Conservation (phyloP, 2,329 filamentous ascomycete genomes). For the Fusarium annulatum region DNA sequence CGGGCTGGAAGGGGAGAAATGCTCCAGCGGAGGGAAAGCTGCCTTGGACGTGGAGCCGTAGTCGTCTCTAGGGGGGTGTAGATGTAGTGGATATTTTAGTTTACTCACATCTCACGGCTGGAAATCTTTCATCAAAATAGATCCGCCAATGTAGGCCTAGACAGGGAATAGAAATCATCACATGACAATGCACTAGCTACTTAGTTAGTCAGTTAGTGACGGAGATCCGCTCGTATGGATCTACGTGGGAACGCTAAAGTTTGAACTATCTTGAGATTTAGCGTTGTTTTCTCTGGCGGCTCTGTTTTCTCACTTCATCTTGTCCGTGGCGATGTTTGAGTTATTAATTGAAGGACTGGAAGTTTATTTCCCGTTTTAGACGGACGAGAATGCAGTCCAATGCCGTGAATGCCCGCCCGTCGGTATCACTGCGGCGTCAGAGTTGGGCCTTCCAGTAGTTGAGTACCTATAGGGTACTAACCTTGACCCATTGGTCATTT, state of each 20-base stretch:
- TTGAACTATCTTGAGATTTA: not conserved
- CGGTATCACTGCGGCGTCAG: not conserved
- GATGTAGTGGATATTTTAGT: not conserved
- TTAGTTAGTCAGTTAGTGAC: not conserved
- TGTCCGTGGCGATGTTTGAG: not conserved
- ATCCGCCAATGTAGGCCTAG: conserved; percentile 5
- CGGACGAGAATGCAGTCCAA: not conserved
- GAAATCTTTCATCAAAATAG: conserved; percentile 1
- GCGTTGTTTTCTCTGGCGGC: conserved; percentile 29
- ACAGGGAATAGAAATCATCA: conserved; percentile 13
- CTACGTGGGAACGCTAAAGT: not conserved
- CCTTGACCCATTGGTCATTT: too few relatives aligned
- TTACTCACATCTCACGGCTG: conserved; percentile 15
- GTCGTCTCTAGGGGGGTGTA: conserved; percentile 22
- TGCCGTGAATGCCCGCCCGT: not conserved
- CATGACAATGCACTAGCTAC: conserved; percentile 20
- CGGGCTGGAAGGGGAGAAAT: conserved; percentile 37
- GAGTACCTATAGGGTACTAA: not conserved
- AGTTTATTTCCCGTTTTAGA: not conserved
- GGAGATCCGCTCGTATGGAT: conserved; percentile 15
- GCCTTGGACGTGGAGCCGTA: conserved; percentile 39
- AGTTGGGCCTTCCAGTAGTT: not conserved
- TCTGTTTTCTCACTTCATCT: conserved; percentile 16
- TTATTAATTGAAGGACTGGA: not conserved
- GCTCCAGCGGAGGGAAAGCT: conserved; percentile 35